These are phyloP conservation scores for Hirsutella thompsonii DNA, from an alignment of 2,329 filamentous ascomycete species.

Conservation along the genomic window DNA sequence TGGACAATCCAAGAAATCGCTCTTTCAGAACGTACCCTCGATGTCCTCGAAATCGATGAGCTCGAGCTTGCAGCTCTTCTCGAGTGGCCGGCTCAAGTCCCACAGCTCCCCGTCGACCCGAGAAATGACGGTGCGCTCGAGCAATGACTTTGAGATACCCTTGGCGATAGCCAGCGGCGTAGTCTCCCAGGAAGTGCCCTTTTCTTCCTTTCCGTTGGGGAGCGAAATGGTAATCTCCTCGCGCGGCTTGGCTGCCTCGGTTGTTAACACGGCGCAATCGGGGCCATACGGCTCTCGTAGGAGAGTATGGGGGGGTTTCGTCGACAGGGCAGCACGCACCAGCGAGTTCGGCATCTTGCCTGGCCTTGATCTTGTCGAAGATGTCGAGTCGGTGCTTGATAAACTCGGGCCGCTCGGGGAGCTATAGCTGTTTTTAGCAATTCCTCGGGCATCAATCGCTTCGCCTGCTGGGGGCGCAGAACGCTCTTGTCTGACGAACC, in stretches of 20 bases:
- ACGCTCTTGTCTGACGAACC: conserved; percentile 18
- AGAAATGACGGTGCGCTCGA: conserved; percentile 77
- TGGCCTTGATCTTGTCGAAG: conserved; percentile 79
- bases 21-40: conserved; percentile 14
- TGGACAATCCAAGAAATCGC: too few species aligned
- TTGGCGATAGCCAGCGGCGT: conserved; percentile 69
- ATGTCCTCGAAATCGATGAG: conserved; percentile 64
- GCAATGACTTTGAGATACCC: conserved; percentile 72
- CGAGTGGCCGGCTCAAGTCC: conserved; percentile 85
- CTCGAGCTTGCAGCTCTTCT: conserved; percentile 75
- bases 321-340: conserved; percentile 17
- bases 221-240: conserved; percentile 64
- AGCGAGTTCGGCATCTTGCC: conserved; percentile 62
- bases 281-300: too few species aligned
- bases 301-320: too few species aligned
- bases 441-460: too few species aligned
- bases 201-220: conserved; percentile 55
- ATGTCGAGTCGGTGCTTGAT: conserved; percentile 73
- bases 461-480: conserved; percentile 21
- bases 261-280: too few species aligned
- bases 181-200: conserved; percentile 82
- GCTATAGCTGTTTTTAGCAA: conserved; percentile 13
- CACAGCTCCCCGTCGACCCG: conserved; percentile 75
- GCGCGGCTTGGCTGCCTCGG: conserved; percentile 48
- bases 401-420: conserved; percentile 52